phyloP scores from a whole-genome alignment of 2,329 filamentous ascomycete genomes.

The Colletotrichum sojae region DNA sequence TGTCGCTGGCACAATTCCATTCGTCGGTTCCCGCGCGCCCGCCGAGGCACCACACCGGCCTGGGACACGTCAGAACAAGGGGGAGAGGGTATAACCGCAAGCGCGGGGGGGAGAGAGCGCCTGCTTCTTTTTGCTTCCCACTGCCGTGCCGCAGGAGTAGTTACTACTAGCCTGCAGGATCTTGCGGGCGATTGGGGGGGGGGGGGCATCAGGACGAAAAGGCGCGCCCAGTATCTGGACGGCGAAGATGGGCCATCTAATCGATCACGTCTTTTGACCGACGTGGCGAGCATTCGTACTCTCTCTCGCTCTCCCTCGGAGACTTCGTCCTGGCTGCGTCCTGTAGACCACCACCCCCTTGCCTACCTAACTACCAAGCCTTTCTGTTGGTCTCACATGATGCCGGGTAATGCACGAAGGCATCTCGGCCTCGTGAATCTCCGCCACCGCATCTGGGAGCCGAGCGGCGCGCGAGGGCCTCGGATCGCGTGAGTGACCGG shows the following conservation, averaged over 20 bases:
- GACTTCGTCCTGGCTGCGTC: too few species aligned
- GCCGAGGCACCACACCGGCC: slow-evolving; percentile 10
- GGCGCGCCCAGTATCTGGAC: background rate
- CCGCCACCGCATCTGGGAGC: background rate
- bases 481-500: background rate
- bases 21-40: slow-evolving; percentile 18
- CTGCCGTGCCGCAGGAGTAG: slow-evolving; percentile 6
- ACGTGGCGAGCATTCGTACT: too few species aligned
- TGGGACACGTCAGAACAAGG: slow-evolving; percentile 32
- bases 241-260: background rate
- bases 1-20: slow-evolving; percentile 34
- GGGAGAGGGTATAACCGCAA: background rate
- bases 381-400: slow-evolving; percentile 24
- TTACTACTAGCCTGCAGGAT: slow-evolving; percentile 12
- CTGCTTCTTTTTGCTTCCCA: background rate
- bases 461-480: background rate
- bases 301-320: too few species aligned
- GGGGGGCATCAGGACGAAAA: background rate
- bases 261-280: slow-evolving; percentile 18
- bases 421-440: background rate
- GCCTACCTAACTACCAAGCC: too few species aligned
- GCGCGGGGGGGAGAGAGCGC: background rate
- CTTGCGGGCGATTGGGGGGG: background rate
- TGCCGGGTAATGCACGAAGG: background rate
- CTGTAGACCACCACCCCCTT: too few species aligned